These are phyloP conservation scores for Myxozyma neotropica DNA, from an alignment of 805 yeast species.

Conservation along the genomic window DNA sequence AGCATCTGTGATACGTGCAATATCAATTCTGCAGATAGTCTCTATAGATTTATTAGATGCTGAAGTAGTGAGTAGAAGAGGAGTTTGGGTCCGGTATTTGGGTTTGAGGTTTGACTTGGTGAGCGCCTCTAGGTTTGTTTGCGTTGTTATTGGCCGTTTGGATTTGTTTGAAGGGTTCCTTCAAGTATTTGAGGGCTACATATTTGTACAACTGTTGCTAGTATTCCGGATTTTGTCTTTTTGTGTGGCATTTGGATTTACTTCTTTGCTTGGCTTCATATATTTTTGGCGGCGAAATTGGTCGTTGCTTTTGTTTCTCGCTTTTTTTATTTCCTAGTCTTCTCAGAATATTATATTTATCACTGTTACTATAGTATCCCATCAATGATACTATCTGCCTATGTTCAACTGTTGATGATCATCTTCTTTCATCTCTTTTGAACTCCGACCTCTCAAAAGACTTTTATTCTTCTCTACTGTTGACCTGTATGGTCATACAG, in stretches of 20 bases:
- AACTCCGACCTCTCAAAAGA: neutral
- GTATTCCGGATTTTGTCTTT: neutral
- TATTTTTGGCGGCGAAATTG: conserved; percentile 2
- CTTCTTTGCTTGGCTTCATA: neutral
- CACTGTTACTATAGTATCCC: neutral
- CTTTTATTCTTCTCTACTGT: neutral
- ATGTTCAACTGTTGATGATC: neutral
- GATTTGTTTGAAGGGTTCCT: no score
- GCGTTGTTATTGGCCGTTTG: no score
- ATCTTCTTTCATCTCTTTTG: neutral
- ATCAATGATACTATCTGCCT: neutral
- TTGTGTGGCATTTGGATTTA: neutral
- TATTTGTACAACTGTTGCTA: no score
- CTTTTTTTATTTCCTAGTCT: neutral
- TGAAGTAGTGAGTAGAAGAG: neutral
- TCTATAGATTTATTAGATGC: neutral
- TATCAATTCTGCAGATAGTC: neutral
- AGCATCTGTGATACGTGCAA: neutral
- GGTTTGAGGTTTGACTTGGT: neutral
- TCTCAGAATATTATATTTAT: neutral
- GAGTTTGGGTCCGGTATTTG: neutral
- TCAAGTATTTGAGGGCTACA: no score
- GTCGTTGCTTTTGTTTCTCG: neutral
- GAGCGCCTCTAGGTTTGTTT: neutral
- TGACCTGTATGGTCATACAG: neutral